Evolutionary conservation across 2,329 filamentous ascomycete genomes (phyloP).

Genomic region (Colletotrichum sp.): DNA sequence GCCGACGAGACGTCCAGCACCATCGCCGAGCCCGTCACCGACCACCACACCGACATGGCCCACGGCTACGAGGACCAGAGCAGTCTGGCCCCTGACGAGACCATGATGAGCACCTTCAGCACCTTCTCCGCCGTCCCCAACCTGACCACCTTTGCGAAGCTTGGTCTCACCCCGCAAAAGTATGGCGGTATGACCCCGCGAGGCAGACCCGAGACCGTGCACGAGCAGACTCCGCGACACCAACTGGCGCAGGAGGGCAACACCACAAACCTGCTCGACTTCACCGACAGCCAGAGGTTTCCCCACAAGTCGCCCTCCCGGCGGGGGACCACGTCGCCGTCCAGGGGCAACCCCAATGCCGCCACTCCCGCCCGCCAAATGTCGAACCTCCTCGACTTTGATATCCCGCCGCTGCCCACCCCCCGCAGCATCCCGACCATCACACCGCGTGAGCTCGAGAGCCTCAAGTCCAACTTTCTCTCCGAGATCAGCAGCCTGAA

Average conservation of each 20-base stretch:
- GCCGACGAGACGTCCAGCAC: constrained; percentile 20
- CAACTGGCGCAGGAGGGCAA: constrained; percentile 51
- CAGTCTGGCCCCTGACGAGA: constrained; percentile 66
- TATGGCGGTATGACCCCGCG: constrained; percentile 46
- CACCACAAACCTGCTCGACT: constrained; percentile 84
- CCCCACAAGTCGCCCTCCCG: constrained; percentile 55
- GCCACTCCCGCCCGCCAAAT: constrained; percentile 59
- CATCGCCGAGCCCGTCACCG: constrained; percentile 20
- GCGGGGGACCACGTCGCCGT: constrained; percentile 25
- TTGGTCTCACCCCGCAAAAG: constrained; percentile 70
- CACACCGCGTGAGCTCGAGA: constrained; percentile 90
- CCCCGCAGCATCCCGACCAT: constrained; percentile 90
- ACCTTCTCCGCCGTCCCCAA: constrained; percentile 89
- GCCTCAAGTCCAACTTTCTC: constrained; percentile 86
- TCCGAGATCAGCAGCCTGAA: constrained; percentile 95
- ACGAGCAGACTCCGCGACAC: constrained; percentile 39
- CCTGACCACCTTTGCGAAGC: constrained; percentile 80
- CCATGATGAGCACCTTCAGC: constrained; percentile 83
- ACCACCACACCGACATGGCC: constrained; percentile 21
- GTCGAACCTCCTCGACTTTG: constrained; percentile 82
- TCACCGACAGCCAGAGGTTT: constrained; percentile 74
- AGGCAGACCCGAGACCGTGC: constrained; percentile 36
- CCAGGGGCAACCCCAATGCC: constrained; percentile 28
- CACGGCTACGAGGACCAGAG: constrained; percentile 36
- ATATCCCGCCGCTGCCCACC: constrained; percentile 91